Evolutionary conservation across 2,329 filamentous ascomycete genomes (phyloP).

Genomic region (Pseudogymnoascus sp.): DNA sequence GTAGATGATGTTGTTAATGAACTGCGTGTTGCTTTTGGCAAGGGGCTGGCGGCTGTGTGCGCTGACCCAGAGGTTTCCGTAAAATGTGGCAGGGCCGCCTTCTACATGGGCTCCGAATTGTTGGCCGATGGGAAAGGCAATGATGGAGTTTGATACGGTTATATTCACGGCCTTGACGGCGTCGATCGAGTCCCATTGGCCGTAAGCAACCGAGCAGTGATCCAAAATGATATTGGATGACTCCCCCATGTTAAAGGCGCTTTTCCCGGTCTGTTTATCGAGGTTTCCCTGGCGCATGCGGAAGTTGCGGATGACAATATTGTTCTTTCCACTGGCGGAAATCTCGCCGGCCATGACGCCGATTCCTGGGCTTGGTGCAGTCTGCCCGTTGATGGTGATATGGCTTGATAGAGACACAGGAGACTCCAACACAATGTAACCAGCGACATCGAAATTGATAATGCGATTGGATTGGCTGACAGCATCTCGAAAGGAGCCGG

Average conservation of each 20-base stretch:
- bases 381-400: slow-evolving; percentile 40
- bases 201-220: slow-evolving; percentile 46
- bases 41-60: slow-evolving; percentile 52
- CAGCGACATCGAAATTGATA: slow-evolving; percentile 38
- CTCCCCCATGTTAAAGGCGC: slow-evolving; percentile 45
- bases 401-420: slow-evolving; percentile 36
- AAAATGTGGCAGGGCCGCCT: slow-evolving; percentile 44
- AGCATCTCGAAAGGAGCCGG: slow-evolving; percentile 41
- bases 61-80: slow-evolving; percentile 49
- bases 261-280: slow-evolving; percentile 42
- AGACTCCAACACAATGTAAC: slow-evolving; percentile 37
- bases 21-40: slow-evolving; percentile 50
- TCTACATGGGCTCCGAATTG: slow-evolving; percentile 47
- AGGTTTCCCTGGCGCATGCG: slow-evolving; percentile 46
- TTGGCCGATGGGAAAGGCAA: slow-evolving; percentile 36
- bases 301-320: slow-evolving; percentile 48
- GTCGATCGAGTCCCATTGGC: slow-evolving; percentile 47
- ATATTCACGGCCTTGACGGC: slow-evolving; percentile 39
- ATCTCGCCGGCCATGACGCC: slow-evolving; percentile 29
- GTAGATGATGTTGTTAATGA: slow-evolving; percentile 44
- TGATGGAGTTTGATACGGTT: slow-evolving; percentile 44
- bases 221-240: slow-evolving; percentile 50
- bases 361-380: slow-evolving; percentile 38
- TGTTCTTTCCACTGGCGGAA: slow-evolving; percentile 16
- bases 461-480: slow-evolving; percentile 37